Conservation (phyloP, 345 rosid species). For the Populus davidiana region DNA sequence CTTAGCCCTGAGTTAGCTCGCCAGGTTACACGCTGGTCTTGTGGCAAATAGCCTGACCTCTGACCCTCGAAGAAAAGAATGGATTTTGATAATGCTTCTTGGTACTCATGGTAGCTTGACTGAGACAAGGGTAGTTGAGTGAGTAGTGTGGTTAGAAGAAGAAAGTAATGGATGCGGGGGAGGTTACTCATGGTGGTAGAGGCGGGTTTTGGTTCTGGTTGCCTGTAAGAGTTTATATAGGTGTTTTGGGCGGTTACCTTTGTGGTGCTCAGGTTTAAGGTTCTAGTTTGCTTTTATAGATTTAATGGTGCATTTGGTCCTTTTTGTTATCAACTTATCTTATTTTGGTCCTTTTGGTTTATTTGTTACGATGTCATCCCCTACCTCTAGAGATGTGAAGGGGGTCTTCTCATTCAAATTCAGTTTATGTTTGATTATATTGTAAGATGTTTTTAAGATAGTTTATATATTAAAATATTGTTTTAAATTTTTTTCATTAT, state of each 20-base stretch:
- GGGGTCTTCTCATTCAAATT: not conserved
- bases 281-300: not conserved
- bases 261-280: not conserved
- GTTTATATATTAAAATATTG: too few species aligned
- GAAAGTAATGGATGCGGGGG: not conserved
- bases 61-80: constrained; percentile 97
- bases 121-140: constrained; percentile 12
- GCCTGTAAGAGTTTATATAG: not conserved
- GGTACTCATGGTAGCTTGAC: constrained; percentile 55
- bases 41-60: constrained; percentile 76
- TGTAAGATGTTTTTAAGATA: too few species aligned
- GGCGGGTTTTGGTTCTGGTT: not conserved
- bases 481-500: too few species aligned
- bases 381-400: not conserved
- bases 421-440: too few species aligned
- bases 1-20: constrained; percentile 66
- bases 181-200: constrained; percentile 4
- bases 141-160: not conserved
- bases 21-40: constrained; percentile 67
- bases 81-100: constrained; percentile 75
- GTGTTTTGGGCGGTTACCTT: not conserved
- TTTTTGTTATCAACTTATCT: not conserved
- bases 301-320: not conserved
- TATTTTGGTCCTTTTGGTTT: not conserved
- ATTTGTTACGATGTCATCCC: too few species aligned